A percentile compares a stretch with the other conserved stretches of the same genome.
Conservation (phyloP, 23 red algal genomes). For the Gracilaria gracilis region DNA sequence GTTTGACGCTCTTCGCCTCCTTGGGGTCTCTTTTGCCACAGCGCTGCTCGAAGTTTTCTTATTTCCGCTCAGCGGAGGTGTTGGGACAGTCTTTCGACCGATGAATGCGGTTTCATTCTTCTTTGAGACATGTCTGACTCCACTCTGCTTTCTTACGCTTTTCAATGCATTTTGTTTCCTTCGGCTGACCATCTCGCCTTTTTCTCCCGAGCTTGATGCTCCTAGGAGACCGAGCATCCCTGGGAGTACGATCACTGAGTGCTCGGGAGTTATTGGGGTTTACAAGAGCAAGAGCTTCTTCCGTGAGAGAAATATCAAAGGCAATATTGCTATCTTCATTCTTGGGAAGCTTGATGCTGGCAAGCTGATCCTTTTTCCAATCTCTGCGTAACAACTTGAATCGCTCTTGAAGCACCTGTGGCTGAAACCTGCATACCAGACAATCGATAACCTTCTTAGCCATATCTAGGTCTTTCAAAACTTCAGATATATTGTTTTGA, state of each 20-base stretch:
- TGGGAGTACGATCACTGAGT: not conserved
- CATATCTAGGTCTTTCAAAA: not conserved
- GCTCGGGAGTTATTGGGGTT: not conserved
- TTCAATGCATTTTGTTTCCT: not conserved
- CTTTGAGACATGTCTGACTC: not conserved
- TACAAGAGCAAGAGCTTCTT: not conserved
- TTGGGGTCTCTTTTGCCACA: not conserved
- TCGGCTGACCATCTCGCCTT: not conserved
- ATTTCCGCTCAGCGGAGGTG: not conserved
- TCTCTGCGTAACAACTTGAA: not conserved
- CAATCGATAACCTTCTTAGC: not conserved
- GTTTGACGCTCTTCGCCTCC: not conserved
- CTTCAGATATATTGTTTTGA: not conserved
- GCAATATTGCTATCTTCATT: not conserved
- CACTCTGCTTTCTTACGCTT: not conserved
- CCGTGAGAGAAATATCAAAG: not conserved
- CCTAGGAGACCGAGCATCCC: too few species aligned
- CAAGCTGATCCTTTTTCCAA: constrained; percentile 23
- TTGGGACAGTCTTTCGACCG: constrained; percentile 17
- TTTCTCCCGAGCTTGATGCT: not conserved
- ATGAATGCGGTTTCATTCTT: not conserved
- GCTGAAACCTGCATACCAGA: not conserved
- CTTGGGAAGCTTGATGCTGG: constrained; percentile 4
- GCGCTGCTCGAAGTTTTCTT: constrained; percentile 1
- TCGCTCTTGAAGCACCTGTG: not conserved